Base-by-base conservation (phyloP, 768 basidiomycete genomes). In the Pulveroboletus frians region DNA sequence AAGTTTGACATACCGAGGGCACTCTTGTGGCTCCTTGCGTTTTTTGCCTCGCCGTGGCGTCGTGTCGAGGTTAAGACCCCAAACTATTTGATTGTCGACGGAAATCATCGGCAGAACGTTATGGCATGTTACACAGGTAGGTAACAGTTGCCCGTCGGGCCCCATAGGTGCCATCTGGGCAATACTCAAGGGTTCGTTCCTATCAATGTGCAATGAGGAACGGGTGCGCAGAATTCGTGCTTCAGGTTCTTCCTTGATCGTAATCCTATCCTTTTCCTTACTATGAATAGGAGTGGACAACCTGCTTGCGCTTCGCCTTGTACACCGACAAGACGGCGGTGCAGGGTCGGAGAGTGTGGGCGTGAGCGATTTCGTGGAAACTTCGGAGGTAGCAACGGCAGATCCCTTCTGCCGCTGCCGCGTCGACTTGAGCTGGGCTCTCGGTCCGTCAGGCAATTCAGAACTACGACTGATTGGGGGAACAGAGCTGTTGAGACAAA, bases 21-120 rank as follows among this genome's bases (percentile, higher is more conserved):
- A 91, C 26, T 87, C 84, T 52, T 80, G 78, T 51, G 78, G 77
- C 52, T 72, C 72, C 65, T 81, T 83, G 59, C 78, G 81, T 64
- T 77, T 83, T 64, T 71, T 78, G 42, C 72, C 72, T 59, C 66
- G 62, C 54, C 64, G 66, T 5, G 66, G 68, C 29, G 77, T 70
- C 47, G 63, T 71, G 57, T 81, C 80, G 18, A 76, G 51, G 36
- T 71, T 74, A 36, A 84, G 70, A 18, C 86, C 88, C 84, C 85
- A 88, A 31, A 88, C 84, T 20, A 88, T 78, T 64, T 83, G 74
- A 36, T 77, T 78, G 66, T 88, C 84, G 23, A 88, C 82, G 43
- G 83, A 78, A 56, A 89, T 89, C 50, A 90, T 76, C 3, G 87
- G 87, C 56, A 90, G 64, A 44, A 88, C 71, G 61, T 81, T 87